phyloP scores from a whole-genome alignment of 305 asterid species.

The Solanum hybrid region DNA sequence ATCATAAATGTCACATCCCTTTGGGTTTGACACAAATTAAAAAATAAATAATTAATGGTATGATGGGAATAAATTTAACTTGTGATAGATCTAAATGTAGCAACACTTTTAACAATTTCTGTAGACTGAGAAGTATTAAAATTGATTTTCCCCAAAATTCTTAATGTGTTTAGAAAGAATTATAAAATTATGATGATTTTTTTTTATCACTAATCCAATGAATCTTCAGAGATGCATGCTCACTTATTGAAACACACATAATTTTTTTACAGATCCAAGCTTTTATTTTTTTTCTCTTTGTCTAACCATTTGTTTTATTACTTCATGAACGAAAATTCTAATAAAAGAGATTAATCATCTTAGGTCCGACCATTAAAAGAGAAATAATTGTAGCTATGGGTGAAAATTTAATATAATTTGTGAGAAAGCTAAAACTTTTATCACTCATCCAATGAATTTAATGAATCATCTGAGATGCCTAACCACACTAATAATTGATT shows the following conservation, averaged over 20 bases:
- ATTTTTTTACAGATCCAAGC: neutral
- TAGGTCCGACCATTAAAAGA: neutral
- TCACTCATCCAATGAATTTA: neutral
- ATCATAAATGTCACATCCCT: neutral
- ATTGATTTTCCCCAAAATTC: neutral
- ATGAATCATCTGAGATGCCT: neutral
- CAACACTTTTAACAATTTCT: neutral
- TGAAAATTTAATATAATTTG: neutral
- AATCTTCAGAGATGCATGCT: neutral
- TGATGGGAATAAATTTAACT: neutral
- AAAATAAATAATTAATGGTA: neutral
- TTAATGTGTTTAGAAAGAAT: neutral
- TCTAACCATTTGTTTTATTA: neutral
- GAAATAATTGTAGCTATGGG: neutral
- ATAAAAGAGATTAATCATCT: neutral
- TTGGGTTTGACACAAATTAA: neutral
- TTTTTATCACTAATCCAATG: neutral
- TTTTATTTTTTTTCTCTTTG: neutral
- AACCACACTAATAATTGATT: neutral
- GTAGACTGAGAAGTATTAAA: neutral
- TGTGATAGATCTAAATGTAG: neutral
- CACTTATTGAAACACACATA: neutral
- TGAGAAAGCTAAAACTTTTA: neutral
- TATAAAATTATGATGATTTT: neutral
- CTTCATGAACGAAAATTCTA: neutral